Evolutionary conservation across 345 rosid species (phyloP), one percentile per base, ranked within the genome.

Genomic region (Aquilaria malaccensis): DNA sequence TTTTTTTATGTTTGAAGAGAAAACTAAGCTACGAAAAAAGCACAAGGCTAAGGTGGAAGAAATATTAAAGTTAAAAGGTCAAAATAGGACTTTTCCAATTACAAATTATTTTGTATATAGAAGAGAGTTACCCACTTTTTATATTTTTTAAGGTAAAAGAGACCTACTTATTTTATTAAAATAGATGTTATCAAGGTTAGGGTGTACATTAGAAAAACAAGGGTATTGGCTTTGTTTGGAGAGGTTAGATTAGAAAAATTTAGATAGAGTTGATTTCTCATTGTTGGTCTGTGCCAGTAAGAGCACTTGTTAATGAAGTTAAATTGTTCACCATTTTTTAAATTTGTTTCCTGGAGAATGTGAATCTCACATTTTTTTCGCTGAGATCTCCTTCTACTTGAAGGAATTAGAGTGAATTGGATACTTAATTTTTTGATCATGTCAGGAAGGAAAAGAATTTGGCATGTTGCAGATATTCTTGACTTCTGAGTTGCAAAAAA

Each of bases 211-310:
- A 22, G 22, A 22, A 22, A 22, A 22, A 22, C 22, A 22, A 22
- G 22, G 22, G 22, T 22, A 22, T 22, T 22, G 86, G 62, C 68
- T 82, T 37, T 85, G 89, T 95, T 67, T 83, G 50, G 96, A 88
- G 60, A 84, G 80, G 67, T 46, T 72, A 61, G 65, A 52, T 59
- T 70, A 85, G 80, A 76, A 81, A 64, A 85, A 81, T 49, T 85
- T 85, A 74, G 82, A 83, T 55, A 82, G 62, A 56, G 57, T 74
- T 63, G 94, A 83, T 32, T 92, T 89, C 87, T 85, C 95, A 52
- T 69, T 92, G 78, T 73, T 84, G 77, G 85, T 92, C 64, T 79
- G 83, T 66, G 97, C 97, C 72, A 70, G 77, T 79, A 89, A 81
- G 89, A 82, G 63, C 51, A 54, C 74, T 52, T 74, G 70, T 33